Percentiles rank a stretch among this genome's conserved stretches.
Evolutionary conservation across 148 eudicot genomes (phyloP).

Genomic region (Euryodendron excelsum): DNA sequence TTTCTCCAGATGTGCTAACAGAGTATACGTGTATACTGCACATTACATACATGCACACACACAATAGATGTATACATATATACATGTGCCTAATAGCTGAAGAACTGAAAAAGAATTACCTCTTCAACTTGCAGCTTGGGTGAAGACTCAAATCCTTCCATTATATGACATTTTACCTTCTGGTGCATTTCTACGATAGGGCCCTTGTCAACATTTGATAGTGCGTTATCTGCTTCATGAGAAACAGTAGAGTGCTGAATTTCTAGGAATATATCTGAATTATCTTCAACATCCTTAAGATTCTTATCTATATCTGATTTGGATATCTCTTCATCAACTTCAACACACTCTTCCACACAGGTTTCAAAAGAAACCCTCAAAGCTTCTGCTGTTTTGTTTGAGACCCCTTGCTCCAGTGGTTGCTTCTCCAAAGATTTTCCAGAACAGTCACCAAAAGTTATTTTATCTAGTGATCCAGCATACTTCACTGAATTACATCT

Average conservation of each 20-base stretch:
- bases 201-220: constrained; percentile 13
- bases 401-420: constrained; percentile 13
- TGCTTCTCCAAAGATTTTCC: constrained; percentile 18
- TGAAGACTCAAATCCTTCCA: constrained; percentile 18
- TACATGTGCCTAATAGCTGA: background rate
- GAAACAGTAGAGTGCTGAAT: constrained; percentile 15
- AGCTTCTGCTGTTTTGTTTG: constrained; percentile 13
- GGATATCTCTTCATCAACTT: constrained; percentile 4
- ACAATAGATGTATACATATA: background rate
- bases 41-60: background rate
- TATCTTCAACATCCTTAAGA: constrained; percentile 15
- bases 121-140: constrained; percentile 30
- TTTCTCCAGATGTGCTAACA: constrained; percentile 10
- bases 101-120: constrained; percentile 35
- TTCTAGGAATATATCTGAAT: background rate
- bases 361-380: constrained; percentile 11
- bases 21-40: too few species aligned
- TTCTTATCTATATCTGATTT: constrained; percentile 9
- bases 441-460: constrained; percentile 4
- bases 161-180: constrained; percentile 15
- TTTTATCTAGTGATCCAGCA: constrained; percentile 24
- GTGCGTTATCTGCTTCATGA: constrained; percentile 5
- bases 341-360: constrained; percentile 11
- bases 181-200: constrained; percentile 20
- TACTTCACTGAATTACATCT: constrained; percentile 14